A percentile compares a stretch with the other conserved stretches of the same genome.
phyloP scores from a whole-genome alignment of 202 grass and related monocot genomes.

The Zoysia matrella region DNA sequence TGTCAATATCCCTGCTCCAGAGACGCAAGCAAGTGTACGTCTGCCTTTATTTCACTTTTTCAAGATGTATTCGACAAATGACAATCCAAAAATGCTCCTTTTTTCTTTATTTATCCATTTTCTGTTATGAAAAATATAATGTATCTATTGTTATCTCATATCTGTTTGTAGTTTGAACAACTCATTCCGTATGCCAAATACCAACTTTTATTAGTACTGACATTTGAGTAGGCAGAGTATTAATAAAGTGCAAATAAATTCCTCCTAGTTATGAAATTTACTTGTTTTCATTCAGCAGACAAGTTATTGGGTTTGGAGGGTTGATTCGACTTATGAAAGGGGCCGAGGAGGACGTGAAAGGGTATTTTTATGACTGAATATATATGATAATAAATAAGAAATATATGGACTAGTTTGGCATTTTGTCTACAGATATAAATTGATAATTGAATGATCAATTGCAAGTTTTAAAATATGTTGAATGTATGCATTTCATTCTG shows the following conservation, averaged over 20 bases:
- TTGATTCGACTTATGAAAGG: slow-evolving; percentile 81
- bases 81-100: slow-evolving; percentile 13
- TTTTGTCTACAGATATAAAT: slow-evolving; percentile 32
- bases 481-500: slow-evolving; percentile 38
- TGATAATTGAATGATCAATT: slow-evolving; percentile 33
- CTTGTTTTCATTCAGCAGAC: slow-evolving; percentile 79
- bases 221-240: slow-evolving; percentile 38
- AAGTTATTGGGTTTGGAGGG: slow-evolving; percentile 98
- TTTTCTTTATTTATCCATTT: slow-evolving; percentile 29
- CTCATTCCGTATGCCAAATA: slow-evolving; percentile 16
- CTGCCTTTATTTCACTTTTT: slow-evolving; percentile 12
- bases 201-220: slow-evolving; percentile 30
- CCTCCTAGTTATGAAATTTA: slow-evolving; percentile 54
- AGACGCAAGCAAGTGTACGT: slow-evolving; percentile 90
- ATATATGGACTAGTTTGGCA: slow-evolving; percentile 44
- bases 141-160: background rate
- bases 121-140: slow-evolving; percentile 27
- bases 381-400: slow-evolving; percentile 56
- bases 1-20: slow-evolving; percentile 86
- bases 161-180: slow-evolving; percentile 39
- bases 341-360: slow-evolving; percentile 77
- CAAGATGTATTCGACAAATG: slow-evolving; percentile 37
- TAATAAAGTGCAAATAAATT: slow-evolving; percentile 46
- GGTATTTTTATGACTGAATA: slow-evolving; percentile 81
- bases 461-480: slow-evolving; percentile 26